Evolutionary conservation across 495 filamentous ascomycete species (phyloP).

Genomic region (Podospora fimiseda): DNA sequence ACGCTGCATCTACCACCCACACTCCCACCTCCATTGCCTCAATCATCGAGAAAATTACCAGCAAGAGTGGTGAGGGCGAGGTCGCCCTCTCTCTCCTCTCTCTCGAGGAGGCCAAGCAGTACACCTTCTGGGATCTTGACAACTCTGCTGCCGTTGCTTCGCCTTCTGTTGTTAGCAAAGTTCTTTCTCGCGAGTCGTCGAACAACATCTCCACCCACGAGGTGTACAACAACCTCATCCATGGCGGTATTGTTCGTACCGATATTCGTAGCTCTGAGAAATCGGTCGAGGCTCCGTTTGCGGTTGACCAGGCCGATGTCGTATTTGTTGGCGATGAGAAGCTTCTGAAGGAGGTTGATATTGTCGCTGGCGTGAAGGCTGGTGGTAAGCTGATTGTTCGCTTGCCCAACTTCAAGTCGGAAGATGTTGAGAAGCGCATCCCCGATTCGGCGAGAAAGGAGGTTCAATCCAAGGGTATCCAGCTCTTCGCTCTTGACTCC

Average conservation of each 20-base stretch:
- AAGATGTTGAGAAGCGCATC: conserved; percentile 86
- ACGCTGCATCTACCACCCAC: conserved; percentile 71
- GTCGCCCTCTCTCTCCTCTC: conserved; percentile 38
- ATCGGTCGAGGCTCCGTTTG: conserved; percentile 75
- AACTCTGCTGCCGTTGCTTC: conserved; percentile 60
- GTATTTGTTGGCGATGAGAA: conserved; percentile 71
- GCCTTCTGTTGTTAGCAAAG: conserved; percentile 58
- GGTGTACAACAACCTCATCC: conserved; percentile 75
- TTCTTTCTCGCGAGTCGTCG: conserved; percentile 67
- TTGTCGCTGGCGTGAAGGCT: conserved; percentile 62
- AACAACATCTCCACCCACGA: conserved; percentile 72
- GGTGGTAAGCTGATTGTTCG: conserved; percentile 69
- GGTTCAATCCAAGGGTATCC: conserved; percentile 58
- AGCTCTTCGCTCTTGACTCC: conserved; percentile 70
- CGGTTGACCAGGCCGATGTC: conserved; percentile 71
- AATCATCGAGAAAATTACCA: conserved; percentile 56
- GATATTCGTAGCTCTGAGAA: conserved; percentile 81
- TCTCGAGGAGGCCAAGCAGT: conserved; percentile 59
- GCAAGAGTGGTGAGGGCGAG: conserved; percentile 49
- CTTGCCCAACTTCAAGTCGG: conserved; percentile 70
- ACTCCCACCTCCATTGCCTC: conserved; percentile 61
- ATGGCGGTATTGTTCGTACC: conserved; percentile 76
- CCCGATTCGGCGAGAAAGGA: conserved; percentile 57
- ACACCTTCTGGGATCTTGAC: conserved; percentile 90
- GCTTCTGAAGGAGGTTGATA: conserved; percentile 67